A percentile compares a stretch with the other conserved stretches of the same genome.
Conservation (phyloP, 768 basidiomycete genomes). For the Collybia sp. region DNA sequence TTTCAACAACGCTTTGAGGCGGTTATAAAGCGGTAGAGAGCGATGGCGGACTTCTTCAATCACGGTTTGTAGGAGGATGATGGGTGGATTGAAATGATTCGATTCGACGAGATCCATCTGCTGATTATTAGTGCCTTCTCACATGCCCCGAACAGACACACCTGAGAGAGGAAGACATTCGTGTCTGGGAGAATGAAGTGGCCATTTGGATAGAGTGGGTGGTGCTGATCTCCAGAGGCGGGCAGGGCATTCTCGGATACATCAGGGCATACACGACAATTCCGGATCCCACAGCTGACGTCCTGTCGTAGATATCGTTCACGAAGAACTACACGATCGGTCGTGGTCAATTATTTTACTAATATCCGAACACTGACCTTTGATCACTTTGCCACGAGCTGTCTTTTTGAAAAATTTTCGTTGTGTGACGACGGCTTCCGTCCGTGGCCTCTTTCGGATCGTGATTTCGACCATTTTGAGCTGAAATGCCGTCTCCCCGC, state of each 20-base stretch:
- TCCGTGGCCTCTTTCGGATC: conserved; percentile 64
- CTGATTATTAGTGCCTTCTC: not conserved
- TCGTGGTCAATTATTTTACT: not conserved
- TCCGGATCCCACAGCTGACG: conserved; percentile 78
- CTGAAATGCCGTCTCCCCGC: too few species aligned
- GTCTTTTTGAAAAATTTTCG: conserved; percentile 98
- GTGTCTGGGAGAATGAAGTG: conserved; percentile 92
- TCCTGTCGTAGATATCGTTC: conserved; percentile 94
- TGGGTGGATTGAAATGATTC: conserved; percentile 64
- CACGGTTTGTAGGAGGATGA: conserved; percentile 92
- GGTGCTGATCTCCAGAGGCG: conserved; percentile 45
- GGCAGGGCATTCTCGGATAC: conserved; percentile 48
- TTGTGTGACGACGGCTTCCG: conserved; percentile 74
- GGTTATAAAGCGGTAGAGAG: conserved; percentile 88
- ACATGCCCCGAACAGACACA: conserved; percentile 19
- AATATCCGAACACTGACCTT: conserved; percentile 45
- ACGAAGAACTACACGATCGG: conserved; percentile 58
- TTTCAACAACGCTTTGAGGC: conserved; percentile 79
- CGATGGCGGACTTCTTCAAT: conserved; percentile 95
- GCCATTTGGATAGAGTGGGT: conserved; percentile 55
- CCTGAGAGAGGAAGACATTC: conserved; percentile 91
- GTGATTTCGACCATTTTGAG: conserved; percentile 45
- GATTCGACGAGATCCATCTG: conserved; percentile 96
- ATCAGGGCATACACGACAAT: conserved; percentile 58
- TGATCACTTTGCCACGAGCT: conserved; percentile 87